Conservation (phyloP, 2,329 filamentous ascomycete genomes). For the Endoconidiophora laricicola region DNA sequence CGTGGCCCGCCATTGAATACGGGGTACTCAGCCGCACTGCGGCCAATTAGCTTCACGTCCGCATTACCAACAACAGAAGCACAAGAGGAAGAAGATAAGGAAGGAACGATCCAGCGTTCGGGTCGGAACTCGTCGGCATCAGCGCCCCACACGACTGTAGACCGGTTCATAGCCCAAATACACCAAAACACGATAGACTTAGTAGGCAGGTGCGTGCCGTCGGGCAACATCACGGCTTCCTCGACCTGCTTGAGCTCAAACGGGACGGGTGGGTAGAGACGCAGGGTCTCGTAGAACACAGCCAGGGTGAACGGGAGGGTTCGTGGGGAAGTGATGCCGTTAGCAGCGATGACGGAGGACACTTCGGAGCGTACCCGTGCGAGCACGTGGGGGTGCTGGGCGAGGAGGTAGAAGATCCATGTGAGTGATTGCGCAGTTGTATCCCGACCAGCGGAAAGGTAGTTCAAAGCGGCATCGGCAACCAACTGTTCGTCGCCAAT, state of each 20-base stretch:
- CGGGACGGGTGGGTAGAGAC: conserved; percentile 47
- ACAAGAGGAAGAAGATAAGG: not conserved
- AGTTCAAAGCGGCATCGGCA: conserved; percentile 48
- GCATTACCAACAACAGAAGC: conserved; percentile 13
- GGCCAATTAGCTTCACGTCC: conserved; percentile 24
- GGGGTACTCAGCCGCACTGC: conserved; percentile 38
- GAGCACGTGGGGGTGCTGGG: conserved; percentile 29
- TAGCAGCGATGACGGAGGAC: conserved; percentile 15
- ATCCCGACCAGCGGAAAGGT: conserved; percentile 47
- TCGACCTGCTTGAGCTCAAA: conserved; percentile 48
- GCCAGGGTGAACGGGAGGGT: conserved; percentile 40
- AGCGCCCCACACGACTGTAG: conserved; percentile 36
- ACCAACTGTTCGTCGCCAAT: conserved; percentile 39
- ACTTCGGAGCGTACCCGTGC: conserved; percentile 29
- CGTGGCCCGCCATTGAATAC: conserved; percentile 50
- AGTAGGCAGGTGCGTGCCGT: conserved; percentile 40
- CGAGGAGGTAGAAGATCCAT: conserved; percentile 45
- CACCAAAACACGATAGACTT: conserved; percentile 44
- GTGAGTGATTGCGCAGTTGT: conserved; percentile 49
- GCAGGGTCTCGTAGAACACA: conserved; percentile 44
- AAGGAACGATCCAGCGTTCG: conserved; percentile 33
- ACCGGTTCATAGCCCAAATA: conserved; percentile 47
- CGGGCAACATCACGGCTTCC: conserved; percentile 35
- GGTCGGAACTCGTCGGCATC: conserved; percentile 40
- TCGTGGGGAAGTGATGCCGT: conserved; percentile 1